Base-by-base conservation (phyloP, 1,284 basidiomycete genomes). In the Anthracocystis setariae region DNA sequence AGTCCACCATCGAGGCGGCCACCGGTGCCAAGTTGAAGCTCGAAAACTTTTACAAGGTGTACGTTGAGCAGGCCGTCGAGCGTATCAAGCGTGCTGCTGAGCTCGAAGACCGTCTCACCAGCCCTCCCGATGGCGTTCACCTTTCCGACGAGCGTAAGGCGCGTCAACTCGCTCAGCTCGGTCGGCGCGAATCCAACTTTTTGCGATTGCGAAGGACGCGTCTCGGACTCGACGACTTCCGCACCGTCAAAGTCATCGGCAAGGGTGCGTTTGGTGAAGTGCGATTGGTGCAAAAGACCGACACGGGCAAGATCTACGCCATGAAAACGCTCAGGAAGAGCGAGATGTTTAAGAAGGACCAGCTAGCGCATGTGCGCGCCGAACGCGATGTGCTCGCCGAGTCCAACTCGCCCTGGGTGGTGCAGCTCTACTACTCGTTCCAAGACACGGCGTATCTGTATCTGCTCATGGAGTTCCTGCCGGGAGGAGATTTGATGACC, bases 221-320 rank as follows among this genome's bases (percentile, higher is more conserved):
- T 81, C 91, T 98, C 73, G 94, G 93, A 33, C 85, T 98, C 51
- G 87, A 91, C 55, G 93, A 98, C 85, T 98, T 98, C 87, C 87
- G 90, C 72, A 98, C 96, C 2, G 91, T 98, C 81, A 98, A 98
- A 84, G 94, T 98, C 64, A 98, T 98, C 79, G 96, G 96, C 32
- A 97, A 98, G 85, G 96, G 95, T 77, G 96, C 95, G 15, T 98
- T 98, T 82, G 95, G 95, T 82, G 95, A 98, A 87, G 94, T 98
- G 35, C 89, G 95, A 51, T 86, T 98, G 47, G 94, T 96, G 40
- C 95, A 98, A 84, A 98, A 98, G 85, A 89, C 90, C 46, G 95
- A 98, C 83, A 98, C 94, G 10, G 94, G 92, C 65, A 96, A 95
- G 86, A 95, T 98, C 58, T 98, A 97, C 82, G 95, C 95, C 39